Evolutionary conservation across 2,329 filamentous ascomycete genomes (phyloP), one percentile per base, ranked within the genome.

Genomic region (Periconia macrospinosa): DNA sequence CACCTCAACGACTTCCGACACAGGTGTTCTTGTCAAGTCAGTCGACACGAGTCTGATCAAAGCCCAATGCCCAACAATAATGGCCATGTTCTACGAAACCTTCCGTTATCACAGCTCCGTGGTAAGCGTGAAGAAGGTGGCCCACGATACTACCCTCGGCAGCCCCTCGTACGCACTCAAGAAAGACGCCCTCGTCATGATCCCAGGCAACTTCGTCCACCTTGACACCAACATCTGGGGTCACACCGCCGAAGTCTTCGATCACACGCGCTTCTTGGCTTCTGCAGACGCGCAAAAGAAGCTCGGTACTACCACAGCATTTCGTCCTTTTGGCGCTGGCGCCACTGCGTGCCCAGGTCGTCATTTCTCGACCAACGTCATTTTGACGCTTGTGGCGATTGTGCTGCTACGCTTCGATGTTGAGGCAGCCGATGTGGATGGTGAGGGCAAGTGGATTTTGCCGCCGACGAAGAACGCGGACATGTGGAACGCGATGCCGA

Each of bases 21-120:
- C 23, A 1, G 47, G 44, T n/a, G 30, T 43, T 37, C n/a, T 30
- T 50, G 46, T 41, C 50, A 52, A 53, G 19, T 51, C 58, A 17
- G 50, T 74, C 20, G 63, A 74, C 48, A 65, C 78, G 2, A 68
- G 65, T 10, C 58, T 48, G 7, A 55, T 78, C 10, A 76, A 74
- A 44, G 56, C 64, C 1, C 60, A 50, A 2, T 79, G 76, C 54
- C 73, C 75, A 2, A 65, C 76, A 0, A 55, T 81, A 3, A 53
- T 73, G 2, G 77, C 77, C 7, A 69, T 71, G 2, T 72, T 75
- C 41, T 71, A 79, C 46, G 78, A 80, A 55, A 70, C 70, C 1
- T 67, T 80, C 9, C 74, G 78, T 3, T 66, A 68, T 45, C 64
- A 70, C 43, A 71, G 70, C 20, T 73, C 73, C 27, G 74, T 74